These are phyloP conservation scores for Rhizopus microsporus DNA, from an alignment of 371 early-diverging fungal species.

Conservation along the genomic window DNA sequence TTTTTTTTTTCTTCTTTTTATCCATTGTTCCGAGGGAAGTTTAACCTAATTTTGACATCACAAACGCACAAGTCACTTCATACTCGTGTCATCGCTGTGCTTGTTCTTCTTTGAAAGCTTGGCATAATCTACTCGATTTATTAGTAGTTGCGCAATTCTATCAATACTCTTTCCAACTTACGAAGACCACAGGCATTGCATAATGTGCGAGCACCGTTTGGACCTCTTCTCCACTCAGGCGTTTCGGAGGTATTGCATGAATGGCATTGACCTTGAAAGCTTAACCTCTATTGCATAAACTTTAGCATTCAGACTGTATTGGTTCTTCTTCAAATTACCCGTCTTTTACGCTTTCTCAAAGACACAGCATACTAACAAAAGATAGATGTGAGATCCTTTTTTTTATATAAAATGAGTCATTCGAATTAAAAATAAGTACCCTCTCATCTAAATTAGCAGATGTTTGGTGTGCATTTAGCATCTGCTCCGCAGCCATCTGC, in stretches of 20 bases:
- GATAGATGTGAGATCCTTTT: too few species aligned
- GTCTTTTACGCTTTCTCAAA: conserved; percentile 18
- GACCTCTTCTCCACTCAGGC: conserved; percentile 75
- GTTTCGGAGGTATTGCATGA: conserved; percentile 67
- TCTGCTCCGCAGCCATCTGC: conserved; percentile 30
- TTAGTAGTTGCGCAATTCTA: background rate
- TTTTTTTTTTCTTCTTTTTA: too few species aligned
- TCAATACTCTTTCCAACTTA: conserved; percentile 28
- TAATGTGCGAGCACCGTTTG: conserved; percentile 65
- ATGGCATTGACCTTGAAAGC: conserved; percentile 55
- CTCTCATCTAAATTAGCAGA: background rate
- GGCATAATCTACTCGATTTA: conserved; percentile 22
- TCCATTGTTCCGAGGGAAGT: too few species aligned
- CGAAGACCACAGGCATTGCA: conserved; percentile 73
- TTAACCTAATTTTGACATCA: too few species aligned
- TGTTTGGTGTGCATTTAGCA: background rate
- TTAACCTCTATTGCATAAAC: conserved; percentile 34
- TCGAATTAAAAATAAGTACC: background rate
- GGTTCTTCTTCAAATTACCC: conserved; percentile 15
- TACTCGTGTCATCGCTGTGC: conserved; percentile 16
- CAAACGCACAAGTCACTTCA: conserved; percentile 5
- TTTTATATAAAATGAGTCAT: background rate
- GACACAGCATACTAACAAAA: background rate
- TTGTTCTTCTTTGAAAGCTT: conserved; percentile 24
- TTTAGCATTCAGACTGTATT: background rate